Conservation (phyloP, 441 rosid species). For the Mallotus repandus region DNA sequence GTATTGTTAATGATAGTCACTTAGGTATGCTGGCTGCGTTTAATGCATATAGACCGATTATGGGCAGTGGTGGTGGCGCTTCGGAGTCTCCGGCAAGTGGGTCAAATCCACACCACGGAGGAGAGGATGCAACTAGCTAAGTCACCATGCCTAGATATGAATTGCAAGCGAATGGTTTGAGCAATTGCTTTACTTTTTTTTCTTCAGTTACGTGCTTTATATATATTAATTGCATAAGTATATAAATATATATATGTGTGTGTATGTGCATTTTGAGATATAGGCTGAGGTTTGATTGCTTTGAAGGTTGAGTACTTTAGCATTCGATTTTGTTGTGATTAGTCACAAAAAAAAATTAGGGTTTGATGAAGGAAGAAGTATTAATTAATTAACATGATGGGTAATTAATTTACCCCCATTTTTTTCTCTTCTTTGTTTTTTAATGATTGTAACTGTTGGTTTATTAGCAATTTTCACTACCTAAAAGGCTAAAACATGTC, state of each 20-base stretch:
- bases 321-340: conserved; percentile 28
- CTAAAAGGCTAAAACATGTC: conserved; percentile 1
- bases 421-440: background rate
- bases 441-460: background rate
- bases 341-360: conserved; percentile 25
- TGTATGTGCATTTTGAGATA: conserved; percentile 24
- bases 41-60: conserved; percentile 53
- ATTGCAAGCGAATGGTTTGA: conserved; percentile 40
- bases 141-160: conserved; percentile 39
- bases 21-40: conserved; percentile 62
- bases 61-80: conserved; percentile 29
- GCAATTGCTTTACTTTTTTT: conserved; percentile 22
- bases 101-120: conserved; percentile 46
- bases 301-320: conserved; percentile 22
- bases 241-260: conserved; percentile 9
- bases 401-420: background rate
- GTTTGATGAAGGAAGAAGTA: conserved; percentile 22
- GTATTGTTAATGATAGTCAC: conserved; percentile 43
- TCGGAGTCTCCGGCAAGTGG: conserved; percentile 41
- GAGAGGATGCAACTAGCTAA: conserved; percentile 42
- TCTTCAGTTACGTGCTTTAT: conserved; percentile 11
- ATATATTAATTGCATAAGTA: background rate
- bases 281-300: conserved; percentile 25
- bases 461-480: background rate
- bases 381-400: conserved; percentile 2